Evolutionary conservation across 2,329 filamentous ascomycete genomes (phyloP), one percentile per base, ranked within the genome.

Genomic region (Scedosporium apiospermum): DNA sequence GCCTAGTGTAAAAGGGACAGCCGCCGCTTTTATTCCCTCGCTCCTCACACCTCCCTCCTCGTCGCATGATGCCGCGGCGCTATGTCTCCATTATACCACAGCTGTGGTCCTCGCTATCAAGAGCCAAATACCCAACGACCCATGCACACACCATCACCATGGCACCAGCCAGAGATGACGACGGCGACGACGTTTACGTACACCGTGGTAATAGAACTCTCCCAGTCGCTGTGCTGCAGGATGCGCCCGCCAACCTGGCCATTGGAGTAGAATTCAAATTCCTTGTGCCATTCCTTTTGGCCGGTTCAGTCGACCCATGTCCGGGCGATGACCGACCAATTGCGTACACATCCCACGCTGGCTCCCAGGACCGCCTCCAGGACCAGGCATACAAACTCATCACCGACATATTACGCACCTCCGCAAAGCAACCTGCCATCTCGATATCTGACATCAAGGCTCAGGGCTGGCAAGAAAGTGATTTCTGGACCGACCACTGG

Each of bases 401-500:
- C 14, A 70, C 71, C 6, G 63, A 67, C 34, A 67, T 66, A 2
- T 68, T 71, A 59, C 61, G 61, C 18, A 38, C 49, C 9, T 49
- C 65, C 1, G 67, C 69, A 2, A 64, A 66, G 26, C 64, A 67
- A 9, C 57, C 53, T 3, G 74, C 74, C 10, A 67, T 72, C 14
- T 72, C 71, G 46, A 64, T 66, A 27, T 61, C 67, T 23, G 68
- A 71, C 2, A 68, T 75, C 49, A 49, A 66, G 6, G 55, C 63
- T 7, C 51, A 57, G 7, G 65, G 66, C 3, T 57, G 61, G 9
- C 63, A 68, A 5, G 73, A 74, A 62, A 65, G 67, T 18, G 68
- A 74, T 23, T 74, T 69, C 61, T 76, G 73, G 74, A 64, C 64
- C n/a, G 68, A 70, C 1, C 68, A 71, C 61, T 77, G 75, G 75